Evolutionary conservation across 2,329 filamentous ascomycete genomes (phyloP).

Genomic region (Fusarium dlaminii): DNA sequence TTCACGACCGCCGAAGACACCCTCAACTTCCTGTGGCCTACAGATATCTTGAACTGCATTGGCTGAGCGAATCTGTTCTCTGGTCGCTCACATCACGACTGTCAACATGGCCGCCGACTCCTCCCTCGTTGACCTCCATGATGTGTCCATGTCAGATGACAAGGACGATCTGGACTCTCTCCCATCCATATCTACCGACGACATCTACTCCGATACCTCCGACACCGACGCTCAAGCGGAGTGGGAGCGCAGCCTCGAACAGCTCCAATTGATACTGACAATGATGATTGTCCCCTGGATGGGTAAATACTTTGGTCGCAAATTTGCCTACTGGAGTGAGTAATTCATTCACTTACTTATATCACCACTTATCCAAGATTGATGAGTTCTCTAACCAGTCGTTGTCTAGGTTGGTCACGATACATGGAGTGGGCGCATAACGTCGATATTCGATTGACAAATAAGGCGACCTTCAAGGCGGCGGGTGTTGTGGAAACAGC

Average conservation of each 20-base stretch:
- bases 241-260: conserved; percentile 94
- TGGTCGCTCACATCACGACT: background rate
- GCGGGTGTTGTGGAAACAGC: conserved; percentile 71
- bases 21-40: background rate
- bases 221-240: conserved; percentile 90
- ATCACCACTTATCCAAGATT: background rate
- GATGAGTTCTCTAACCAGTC: conserved; percentile 20
- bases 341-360: background rate
- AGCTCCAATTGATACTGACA: conserved; percentile 89
- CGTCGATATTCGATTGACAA: conserved; percentile 75
- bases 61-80: background rate
- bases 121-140: conserved; percentile 62
- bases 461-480: conserved; percentile 70
- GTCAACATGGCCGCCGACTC: conserved; percentile 53
- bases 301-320: conserved; percentile 94
- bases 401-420: conserved; percentile 80
- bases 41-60: background rate
- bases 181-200: conserved; percentile 68
- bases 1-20: background rate
- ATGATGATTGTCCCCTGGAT: conserved; percentile 95
- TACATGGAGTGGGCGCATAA: conserved; percentile 95
- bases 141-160: conserved; percentile 58
- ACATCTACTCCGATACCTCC: conserved; percentile 62
- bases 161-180: conserved; percentile 70
- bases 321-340: conserved; percentile 96